phyloP scores from a whole-genome alignment of 2,329 filamentous ascomycete species.

The Phaeoacremonium minimum region DNA sequence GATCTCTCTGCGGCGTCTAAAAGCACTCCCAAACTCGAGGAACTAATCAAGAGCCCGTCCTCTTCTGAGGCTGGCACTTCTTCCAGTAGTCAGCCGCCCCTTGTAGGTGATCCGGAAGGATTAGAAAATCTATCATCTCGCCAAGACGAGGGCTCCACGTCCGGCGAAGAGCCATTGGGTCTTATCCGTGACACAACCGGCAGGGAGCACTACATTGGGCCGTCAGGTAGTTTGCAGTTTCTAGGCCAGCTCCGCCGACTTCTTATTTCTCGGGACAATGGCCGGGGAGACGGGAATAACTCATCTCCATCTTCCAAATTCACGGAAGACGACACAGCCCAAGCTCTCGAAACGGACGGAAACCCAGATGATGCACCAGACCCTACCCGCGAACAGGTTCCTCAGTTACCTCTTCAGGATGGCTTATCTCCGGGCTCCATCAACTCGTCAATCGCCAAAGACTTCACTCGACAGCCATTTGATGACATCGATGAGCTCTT shows the following conservation, averaged over 20 bases:
- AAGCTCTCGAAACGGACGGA: constrained; percentile 18
- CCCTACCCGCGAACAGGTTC: background rate
- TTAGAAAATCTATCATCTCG: background rate
- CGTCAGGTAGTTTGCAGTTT: constrained; percentile 29
- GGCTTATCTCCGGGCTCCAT: constrained; percentile 18
- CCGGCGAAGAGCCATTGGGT: constrained; percentile 8
- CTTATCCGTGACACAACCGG: constrained; percentile 26
- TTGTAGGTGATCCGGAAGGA: background rate
- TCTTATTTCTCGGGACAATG: constrained; percentile 12
- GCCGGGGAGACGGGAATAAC: constrained; percentile 3
- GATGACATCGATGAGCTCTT: constrained; percentile 22
- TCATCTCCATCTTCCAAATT: constrained; percentile 11
- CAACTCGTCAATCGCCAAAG: constrained; percentile 19
- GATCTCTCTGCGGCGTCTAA: constrained; percentile 13
- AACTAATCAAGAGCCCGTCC: constrained; percentile 5
- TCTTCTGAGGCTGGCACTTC: constrained; percentile 5
- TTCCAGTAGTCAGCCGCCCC: constrained; percentile 1
- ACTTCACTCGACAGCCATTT: constrained; percentile 17
- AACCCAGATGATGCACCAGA: background rate
- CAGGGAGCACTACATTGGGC: constrained; percentile 30
- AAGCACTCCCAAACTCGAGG: constrained; percentile 7
- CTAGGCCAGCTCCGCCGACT: constrained; percentile 27
- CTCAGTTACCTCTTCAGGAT: constrained; percentile 2
- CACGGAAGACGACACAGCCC: constrained; percentile 16
- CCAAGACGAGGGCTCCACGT: background rate